A percentile compares a stretch with the other conserved stretches of the same genome.
These are phyloP conservation scores for Paecilomyces sp. DNA, from an alignment of 2,329 filamentous ascomycete species.

Conservation along the genomic window DNA sequence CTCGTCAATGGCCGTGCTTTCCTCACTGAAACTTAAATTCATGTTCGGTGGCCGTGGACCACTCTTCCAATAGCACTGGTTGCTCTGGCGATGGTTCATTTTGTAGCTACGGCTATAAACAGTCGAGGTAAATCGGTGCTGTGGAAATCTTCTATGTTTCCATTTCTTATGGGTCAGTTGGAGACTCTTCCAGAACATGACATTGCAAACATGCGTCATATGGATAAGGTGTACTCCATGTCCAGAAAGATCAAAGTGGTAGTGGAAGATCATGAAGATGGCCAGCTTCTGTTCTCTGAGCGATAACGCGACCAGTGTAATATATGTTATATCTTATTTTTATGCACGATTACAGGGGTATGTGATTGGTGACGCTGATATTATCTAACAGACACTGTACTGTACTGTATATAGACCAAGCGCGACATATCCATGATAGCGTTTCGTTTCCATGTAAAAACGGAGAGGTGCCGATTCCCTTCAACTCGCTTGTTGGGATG, in stretches of 20 bases:
- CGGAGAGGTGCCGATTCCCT: not conserved
- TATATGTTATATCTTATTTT: not conserved
- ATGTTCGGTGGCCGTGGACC: constrained; percentile 26
- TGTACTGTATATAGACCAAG: not conserved
- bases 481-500: not conserved
- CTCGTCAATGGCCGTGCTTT: constrained; percentile 12
- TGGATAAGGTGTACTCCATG: no score
- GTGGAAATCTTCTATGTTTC: not conserved
- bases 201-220: no score
- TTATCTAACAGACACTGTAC: not conserved
- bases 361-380: not conserved
- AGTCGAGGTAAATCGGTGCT: not conserved
- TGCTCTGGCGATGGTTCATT: constrained; percentile 11
- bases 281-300: no score
- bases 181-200: not conserved
- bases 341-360: not conserved
- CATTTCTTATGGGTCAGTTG: not conserved
- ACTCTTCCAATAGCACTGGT: constrained; percentile 15
- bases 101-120: constrained; percentile 8
- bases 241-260: no score
- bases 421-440: not conserved
- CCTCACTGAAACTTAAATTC: constrained; percentile 17
- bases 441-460: not conserved
- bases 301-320: no score
- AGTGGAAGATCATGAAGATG: no score